Evolutionary conservation across 306 rosid genomes (phyloP), one percentile per base, ranked within the genome.

Genomic region (Lathyrus oleraceus): DNA sequence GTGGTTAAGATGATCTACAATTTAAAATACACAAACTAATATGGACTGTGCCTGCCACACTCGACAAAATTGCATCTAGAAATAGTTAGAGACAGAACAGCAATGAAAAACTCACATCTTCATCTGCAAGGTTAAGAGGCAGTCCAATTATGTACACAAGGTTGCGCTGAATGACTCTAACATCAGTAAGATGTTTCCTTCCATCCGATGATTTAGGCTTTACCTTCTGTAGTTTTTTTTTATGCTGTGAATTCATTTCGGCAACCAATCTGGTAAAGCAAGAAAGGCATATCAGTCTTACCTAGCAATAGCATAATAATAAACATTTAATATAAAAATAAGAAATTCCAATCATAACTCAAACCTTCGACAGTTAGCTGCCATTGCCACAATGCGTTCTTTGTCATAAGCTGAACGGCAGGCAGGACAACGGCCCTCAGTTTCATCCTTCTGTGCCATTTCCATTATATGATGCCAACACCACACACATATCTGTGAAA

Each of bases 401-500:
- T 77, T 84, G 74, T 84, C 85, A 66, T 84, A 80, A 23, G 85
- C 53, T 10, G 81, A 69, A 56, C 81, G 85, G 27, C 87, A 80
- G 53, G 85, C 87, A 10, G 87, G 87, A 77, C 87, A 84, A 27
- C 87, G 85, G 10, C 87, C 85, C 47, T 78, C 81, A 61, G 74
- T 62, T 71, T 73, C 85, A 74, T 80, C 82, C 65, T 80, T 84
- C 30, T 80, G 83, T 20, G 87, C 82, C 81, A 84, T 84, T 84
- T 84, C 85, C 83, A 80, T 80, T 62, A 84, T 84, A 67, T 84
- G 78, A 61, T 84, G 87, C 85, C 87, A 84, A 62, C 87, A 84
- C 85, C 87, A 84, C 43, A 84, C 87, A 19, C 87, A 84, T 19
- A 80, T 84, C 85, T 84, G 71, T 25, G 53, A 38, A 67, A 40